Percentiles rank a stretch among this genome's conserved stretches.
phyloP scores from a whole-genome alignment of 768 basidiomycete species.

The Naganishia vaughanmartiniae region DNA sequence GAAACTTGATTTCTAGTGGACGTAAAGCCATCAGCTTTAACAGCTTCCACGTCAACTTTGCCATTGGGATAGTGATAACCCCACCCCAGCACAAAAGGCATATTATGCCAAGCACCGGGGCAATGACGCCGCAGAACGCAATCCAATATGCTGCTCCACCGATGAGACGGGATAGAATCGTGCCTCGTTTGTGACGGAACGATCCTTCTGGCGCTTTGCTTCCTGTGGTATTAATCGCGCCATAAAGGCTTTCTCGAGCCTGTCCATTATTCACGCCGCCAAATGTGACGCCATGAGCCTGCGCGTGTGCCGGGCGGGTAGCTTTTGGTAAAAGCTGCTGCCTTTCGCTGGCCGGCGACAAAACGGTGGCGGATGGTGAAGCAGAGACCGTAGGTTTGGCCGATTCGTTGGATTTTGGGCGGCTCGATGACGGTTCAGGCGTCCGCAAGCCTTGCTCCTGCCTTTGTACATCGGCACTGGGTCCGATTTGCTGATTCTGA shows the following conservation, averaged over 20 bases:
- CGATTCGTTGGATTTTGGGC: neutral
- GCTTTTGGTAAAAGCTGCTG: constrained; percentile 18
- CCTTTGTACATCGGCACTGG: neutral
- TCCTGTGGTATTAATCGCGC: constrained; percentile 27
- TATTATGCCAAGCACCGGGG: constrained; percentile 81
- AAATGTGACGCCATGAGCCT: constrained; percentile 50
- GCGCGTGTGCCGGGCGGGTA: neutral
- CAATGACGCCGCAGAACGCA: constrained; percentile 69
- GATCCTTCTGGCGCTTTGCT: constrained; percentile 1
- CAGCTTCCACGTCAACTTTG: constrained; percentile 92
- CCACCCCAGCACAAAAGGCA: constrained; percentile 92
- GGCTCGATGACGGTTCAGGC: neutral
- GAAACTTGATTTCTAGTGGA: constrained; percentile 85
- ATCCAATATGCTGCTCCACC: constrained; percentile 82
- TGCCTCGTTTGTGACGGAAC: constrained; percentile 15
- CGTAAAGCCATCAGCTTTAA: constrained; percentile 74
- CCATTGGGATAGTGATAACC: constrained; percentile 96
- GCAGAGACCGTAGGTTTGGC: neutral
- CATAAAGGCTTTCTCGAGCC: constrained; percentile 32
- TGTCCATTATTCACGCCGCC: constrained; percentile 39
- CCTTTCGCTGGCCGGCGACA: constrained; percentile 26
- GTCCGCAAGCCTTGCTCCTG: constrained; percentile 32
- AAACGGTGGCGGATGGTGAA: neutral
- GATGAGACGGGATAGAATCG: constrained; percentile 49
- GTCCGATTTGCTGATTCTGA: neutral